Conservation (phyloP, 352 stramenopile genomes). For the Pythium scleroteichum region DNA sequence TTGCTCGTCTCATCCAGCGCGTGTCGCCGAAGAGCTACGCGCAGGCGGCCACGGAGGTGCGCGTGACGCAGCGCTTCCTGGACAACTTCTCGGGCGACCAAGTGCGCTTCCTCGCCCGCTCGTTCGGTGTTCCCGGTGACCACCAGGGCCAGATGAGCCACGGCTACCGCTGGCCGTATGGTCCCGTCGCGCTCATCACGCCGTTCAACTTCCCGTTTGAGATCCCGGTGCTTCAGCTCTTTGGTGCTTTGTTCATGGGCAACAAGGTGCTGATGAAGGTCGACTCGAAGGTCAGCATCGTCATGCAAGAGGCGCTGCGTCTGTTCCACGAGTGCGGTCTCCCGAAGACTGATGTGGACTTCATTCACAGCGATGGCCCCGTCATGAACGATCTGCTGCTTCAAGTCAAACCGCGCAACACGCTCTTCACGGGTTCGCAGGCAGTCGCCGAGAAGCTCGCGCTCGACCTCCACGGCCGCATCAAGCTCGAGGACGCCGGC, state of each 20-base stretch:
- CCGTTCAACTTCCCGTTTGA: constrained; percentile 99
- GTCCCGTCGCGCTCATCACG: constrained; percentile 95
- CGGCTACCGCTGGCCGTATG: constrained; percentile 96
- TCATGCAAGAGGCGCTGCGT: constrained; percentile 98
- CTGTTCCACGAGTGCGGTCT: constrained; percentile 96
- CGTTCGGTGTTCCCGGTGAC: constrained; percentile 96
- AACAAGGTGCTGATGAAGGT: constrained; percentile 98
- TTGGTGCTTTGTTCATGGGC: constrained; percentile 98
- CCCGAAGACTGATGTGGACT: constrained; percentile 94
- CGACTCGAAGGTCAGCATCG: constrained; percentile 94
- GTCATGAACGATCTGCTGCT: constrained; percentile 96
- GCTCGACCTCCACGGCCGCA: constrained; percentile 88
- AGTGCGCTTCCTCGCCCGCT: constrained; percentile 95
- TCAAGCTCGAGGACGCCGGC: constrained; percentile 97
- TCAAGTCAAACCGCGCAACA: constrained; percentile 93
- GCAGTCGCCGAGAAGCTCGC: constrained; percentile 93
- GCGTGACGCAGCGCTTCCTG: constrained; percentile 95
- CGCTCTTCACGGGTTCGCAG: constrained; percentile 97
- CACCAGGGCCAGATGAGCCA: constrained; percentile 94
- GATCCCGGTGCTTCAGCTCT: constrained; percentile 98
- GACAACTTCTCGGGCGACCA: constrained; percentile 98
- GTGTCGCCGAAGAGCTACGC: constrained; percentile 97
- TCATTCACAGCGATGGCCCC: constrained; percentile 94
- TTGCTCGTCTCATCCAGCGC: constrained; percentile 94
- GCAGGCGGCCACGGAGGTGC: constrained; percentile 91